These are phyloP conservation scores for Sistotremastrum niveocremeum DNA, from an alignment of 768 basidiomycete species.

Conservation along the genomic window DNA sequence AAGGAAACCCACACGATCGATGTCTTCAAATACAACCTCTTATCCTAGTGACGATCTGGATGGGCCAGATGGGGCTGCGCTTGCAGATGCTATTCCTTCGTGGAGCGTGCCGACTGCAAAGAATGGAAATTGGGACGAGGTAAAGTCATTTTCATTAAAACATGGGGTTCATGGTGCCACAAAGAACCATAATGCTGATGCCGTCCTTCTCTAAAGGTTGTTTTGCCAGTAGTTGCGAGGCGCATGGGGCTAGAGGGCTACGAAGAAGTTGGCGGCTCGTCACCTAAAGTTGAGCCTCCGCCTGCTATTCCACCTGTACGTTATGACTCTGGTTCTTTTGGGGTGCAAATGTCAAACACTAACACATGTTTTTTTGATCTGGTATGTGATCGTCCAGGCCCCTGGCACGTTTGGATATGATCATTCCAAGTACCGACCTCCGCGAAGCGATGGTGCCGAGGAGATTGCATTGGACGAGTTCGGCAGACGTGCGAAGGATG, in stretches of 20 bases:
- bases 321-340: conserved; percentile 7
- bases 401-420: conserved; percentile 78
- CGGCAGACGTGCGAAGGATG: conserved; percentile 20
- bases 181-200: conserved; percentile 1
- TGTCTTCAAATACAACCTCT: neutral
- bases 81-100: conserved; percentile 65
- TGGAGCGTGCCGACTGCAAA: conserved; percentile 64
- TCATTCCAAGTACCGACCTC: conserved; percentile 50
- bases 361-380: conserved; percentile 2
- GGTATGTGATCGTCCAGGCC: conserved; percentile 29
- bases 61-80: conserved; percentile 27
- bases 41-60: conserved; percentile 50
- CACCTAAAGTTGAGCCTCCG: conserved; percentile 26
- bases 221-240: conserved; percentile 71
- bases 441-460: conserved; percentile 23
- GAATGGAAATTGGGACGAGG: conserved; percentile 79
- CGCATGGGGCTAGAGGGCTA: conserved; percentile 70
- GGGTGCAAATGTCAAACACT: conserved; percentile 1
- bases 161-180: too few relatives aligned
- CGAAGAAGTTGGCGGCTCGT: conserved; percentile 54
- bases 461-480: conserved; percentile 58
- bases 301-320: conserved; percentile 45
- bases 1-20: neutral
- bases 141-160: conserved; percentile 16
- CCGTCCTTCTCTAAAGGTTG: conserved; percentile 34